A percentile compares a stretch with the other conserved stretches of the same genome.
phyloP scores from a whole-genome alignment of 208 protist species.

The Leishmania martiniquensis region DNA sequence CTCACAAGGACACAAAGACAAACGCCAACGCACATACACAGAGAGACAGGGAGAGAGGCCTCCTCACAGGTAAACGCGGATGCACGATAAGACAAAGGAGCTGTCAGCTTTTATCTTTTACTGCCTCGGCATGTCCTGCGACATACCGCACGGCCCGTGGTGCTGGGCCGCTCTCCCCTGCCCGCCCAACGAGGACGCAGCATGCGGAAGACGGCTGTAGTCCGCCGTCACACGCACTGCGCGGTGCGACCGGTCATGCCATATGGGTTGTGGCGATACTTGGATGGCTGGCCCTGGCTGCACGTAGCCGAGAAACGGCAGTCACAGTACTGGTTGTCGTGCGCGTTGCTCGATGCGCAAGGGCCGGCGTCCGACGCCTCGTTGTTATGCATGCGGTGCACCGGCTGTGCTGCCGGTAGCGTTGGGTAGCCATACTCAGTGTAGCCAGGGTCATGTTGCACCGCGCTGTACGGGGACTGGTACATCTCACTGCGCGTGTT shows the following conservation, averaged over 20 bases:
- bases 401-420: not conserved
- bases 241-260: constrained; percentile 36
- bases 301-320: constrained; percentile 66
- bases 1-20: too few relatives aligned
- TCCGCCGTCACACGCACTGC: constrained; percentile 20
- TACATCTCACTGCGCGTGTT: constrained; percentile 32
- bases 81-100: not conserved
- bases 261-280: constrained; percentile 91
- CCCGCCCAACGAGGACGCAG: not conserved
- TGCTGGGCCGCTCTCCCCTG: too few relatives aligned
- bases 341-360: not conserved
- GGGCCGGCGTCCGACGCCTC: constrained; percentile 2
- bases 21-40: too few relatives aligned
- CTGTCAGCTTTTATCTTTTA: not conserved
- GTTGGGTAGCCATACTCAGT: constrained; percentile 29
- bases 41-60: not conserved
- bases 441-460: constrained; percentile 25
- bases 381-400: not conserved
- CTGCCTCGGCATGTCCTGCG: not conserved
- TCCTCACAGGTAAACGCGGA: not conserved
- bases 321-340: constrained; percentile 32
- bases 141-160: not conserved
- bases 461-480: constrained; percentile 26
- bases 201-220: not conserved
- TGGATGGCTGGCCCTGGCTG: constrained; percentile 53